Evolutionary conservation across 495 filamentous ascomycete species (phyloP), one percentile per base, ranked within the genome.

Genomic region (Lasiosphaeriaceae sp.): DNA sequence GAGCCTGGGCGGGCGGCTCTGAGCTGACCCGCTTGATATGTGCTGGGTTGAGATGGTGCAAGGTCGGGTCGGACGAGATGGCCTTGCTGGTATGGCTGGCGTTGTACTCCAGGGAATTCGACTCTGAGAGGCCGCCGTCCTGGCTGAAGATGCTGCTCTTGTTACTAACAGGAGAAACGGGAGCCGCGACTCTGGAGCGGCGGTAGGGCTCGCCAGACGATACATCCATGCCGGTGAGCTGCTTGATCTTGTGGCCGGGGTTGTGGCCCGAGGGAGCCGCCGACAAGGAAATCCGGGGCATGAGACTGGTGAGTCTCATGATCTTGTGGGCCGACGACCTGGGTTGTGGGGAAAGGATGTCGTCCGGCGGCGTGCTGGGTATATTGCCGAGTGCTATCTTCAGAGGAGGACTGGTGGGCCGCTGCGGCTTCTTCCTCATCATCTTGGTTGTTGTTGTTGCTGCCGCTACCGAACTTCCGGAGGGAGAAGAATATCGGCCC

Each of bases 181-280:
- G 59, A 5, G 24, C 44, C 11, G 47, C 9, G n/a, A 67, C 34
- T 31, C 35, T 54, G 21, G 31, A 19, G 19, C 43, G 21, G 23
- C 19, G 5, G 53, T 52, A 20, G 21, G 43, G 9, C 11, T 60
- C 51, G n/a, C 43, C 50, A 0, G 45, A 21, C 9, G 9, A 35
- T 16, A 61, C 23, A 24, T 59, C 65, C 8, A 58, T 35, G 3
- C 66, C 59, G 35, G 43, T 68, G 16, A 63, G 54, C 24, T 66
- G 60, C 26, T 48, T 56, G 34, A 68, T 53, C 60, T 60, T 68
- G 41, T 52, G 53, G 0, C 31, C 37, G 7, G 63, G 56, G 39
- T 55, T 60, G 41, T 66, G 63, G 4, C 63, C 56, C 22, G 60
- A 59, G 2, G 66, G 66, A 56, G 9, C 19, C 34, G 51, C 43